Evolutionary conservation across 768 basidiomycete species (phyloP), one percentile per base, ranked within the genome.

Genomic region (Dioszegia crocea): DNA sequence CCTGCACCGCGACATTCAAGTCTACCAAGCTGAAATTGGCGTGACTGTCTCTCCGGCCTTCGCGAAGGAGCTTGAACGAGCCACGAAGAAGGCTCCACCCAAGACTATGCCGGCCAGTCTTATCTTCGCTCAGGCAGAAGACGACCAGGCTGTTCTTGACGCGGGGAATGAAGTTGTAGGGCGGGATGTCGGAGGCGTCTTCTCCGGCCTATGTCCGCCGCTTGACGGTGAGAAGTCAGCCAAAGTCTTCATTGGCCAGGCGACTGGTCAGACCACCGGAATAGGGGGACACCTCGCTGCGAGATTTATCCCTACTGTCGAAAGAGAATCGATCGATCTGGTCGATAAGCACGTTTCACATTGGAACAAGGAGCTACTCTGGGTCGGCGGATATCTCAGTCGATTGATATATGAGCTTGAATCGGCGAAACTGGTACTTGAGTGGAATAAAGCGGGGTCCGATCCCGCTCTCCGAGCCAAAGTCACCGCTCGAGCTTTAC

Each of bases 61-160:
- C 44, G 70, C 62, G 2, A 40, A 59, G 9, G 94, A 97, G 75
- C 79, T 98, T 31, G 83, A 88, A 59, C 81, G 94, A 59, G 89
- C 91, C 0, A 99, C 93, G 11, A 97, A 97, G 83, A 99, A 99
- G 80, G 86, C 88, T 55, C 88, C 90, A 0, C 94, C 94, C 0
- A 79, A 78, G 4, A 83, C 80, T 51, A 83, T 92, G 72, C 85
- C 82, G 56, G 88, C 88, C 55, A 84, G 88, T 64, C 80, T 99
- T 12, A 90, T 99, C 39, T 98, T 89, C 59, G 75, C 78, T 0
- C 72, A 74, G 21, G 73, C 59, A 12, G 73, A 72, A 24, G 68
- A 67, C 6, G 61, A 36, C 8, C 65, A 62, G 6, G 65, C 62
- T 30, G 36, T 50, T 16, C 36, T 49, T 30, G 60, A 46, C 8